Percentiles rank a stretch among this genome's conserved stretches.
These are phyloP conservation scores for Herpotrichia juniperi DNA, from an alignment of 2,329 filamentous ascomycete species.

Conservation along the genomic window DNA sequence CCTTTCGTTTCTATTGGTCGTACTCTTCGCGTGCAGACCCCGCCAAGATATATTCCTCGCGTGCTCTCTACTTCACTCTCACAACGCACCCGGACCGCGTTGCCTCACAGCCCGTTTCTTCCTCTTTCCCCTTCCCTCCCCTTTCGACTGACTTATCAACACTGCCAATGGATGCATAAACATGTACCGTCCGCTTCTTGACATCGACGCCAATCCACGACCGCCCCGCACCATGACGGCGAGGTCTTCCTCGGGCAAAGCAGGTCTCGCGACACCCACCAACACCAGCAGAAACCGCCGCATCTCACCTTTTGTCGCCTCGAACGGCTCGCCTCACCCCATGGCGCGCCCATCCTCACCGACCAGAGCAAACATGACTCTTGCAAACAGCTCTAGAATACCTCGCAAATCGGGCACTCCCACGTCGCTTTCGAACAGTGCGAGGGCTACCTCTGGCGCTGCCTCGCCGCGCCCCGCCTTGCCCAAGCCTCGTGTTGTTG, in stretches of 20 bases:
- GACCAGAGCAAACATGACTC: constrained; percentile 1
- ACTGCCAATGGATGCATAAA: background rate
- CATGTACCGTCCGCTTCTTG: constrained; percentile 18
- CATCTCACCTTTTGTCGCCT: background rate
- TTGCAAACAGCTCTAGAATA: constrained; percentile 29
- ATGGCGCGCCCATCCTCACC: constrained; percentile 1
- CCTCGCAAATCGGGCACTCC: constrained; percentile 30
- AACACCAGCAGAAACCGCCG: background rate
- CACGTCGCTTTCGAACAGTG: constrained; percentile 5
- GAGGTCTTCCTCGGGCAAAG: constrained; percentile 15
- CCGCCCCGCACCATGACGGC: constrained; percentile 6
- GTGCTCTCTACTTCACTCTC: background rate
- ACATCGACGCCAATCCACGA: constrained; percentile 15
- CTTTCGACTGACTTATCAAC: background rate
- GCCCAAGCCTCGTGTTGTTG: constrained; percentile 4
- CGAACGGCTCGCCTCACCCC: background rate
- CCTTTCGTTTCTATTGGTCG: background rate
- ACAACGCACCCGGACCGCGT: background rate
- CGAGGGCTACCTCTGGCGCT: background rate
- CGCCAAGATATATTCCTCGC: background rate
- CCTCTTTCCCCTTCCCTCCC: background rate
- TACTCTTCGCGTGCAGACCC: background rate
- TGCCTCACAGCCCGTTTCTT: background rate
- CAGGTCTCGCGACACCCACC: constrained; percentile 10
- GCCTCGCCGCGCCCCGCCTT: background rate